Evolutionary conservation across 768 basidiomycete species (phyloP).

Genomic region (Leccinum boreale): DNA sequence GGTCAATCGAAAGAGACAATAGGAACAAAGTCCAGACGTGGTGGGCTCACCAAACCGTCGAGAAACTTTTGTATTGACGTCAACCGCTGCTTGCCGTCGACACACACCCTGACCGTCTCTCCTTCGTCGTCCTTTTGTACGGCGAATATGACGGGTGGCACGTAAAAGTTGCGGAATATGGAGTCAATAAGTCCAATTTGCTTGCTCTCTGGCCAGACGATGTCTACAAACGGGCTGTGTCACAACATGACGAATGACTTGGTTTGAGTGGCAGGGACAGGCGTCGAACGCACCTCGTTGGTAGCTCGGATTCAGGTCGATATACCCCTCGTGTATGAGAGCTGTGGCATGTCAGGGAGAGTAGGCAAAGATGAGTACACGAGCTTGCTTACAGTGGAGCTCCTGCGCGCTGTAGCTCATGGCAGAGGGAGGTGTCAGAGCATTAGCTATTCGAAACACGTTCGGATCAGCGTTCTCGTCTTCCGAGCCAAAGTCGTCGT

Average conservation of each 20-base stretch:
- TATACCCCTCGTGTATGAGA: slow-evolving; percentile 63
- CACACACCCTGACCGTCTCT: slow-evolving; percentile 40
- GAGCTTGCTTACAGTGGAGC: slow-evolving; percentile 41
- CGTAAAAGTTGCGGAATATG: slow-evolving; percentile 50
- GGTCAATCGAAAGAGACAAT: slow-evolving; percentile 4
- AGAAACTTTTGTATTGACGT: slow-evolving; percentile 46
- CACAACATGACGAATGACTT: background rate
- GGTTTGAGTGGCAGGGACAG: background rate
- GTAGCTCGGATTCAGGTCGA: slow-evolving; percentile 70
- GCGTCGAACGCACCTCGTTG: slow-evolving; percentile 53
- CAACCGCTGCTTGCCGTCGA: slow-evolving; percentile 54
- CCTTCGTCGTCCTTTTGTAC: slow-evolving; percentile 40
- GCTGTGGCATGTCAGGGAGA: slow-evolving; percentile 32
- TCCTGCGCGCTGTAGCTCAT: slow-evolving; percentile 42
- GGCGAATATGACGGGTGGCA: slow-evolving; percentile 50
- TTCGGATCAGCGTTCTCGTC: slow-evolving; percentile 37
- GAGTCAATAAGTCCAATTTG: slow-evolving; percentile 55
- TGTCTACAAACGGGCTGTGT: slow-evolving; percentile 39
- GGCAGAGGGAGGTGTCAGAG: slow-evolving; percentile 39
- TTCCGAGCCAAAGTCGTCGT: slow-evolving; percentile 41
- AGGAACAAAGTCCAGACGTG: background rate
- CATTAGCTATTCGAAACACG: slow-evolving; percentile 43
- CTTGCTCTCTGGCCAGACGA: slow-evolving; percentile 74
- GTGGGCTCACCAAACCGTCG: slow-evolving; percentile 40
- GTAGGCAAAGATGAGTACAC: background rate